Evolutionary conservation across 805 yeast species (phyloP).

Genomic region (Saccharomycopsis oosterbeekiorum): DNA sequence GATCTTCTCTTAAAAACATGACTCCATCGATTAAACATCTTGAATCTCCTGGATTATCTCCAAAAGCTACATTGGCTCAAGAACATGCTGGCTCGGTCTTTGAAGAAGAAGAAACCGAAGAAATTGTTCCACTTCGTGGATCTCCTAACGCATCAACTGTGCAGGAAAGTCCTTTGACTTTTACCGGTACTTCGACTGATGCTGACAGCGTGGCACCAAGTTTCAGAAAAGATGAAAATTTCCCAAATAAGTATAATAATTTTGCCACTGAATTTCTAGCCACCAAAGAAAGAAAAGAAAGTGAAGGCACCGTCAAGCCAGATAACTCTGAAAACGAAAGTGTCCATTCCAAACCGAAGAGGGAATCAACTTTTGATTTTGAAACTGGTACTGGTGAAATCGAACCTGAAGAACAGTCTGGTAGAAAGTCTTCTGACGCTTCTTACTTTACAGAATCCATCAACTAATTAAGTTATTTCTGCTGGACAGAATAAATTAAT

Average conservation of each 20-base stretch:
- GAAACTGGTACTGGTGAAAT: slow-evolving; percentile 13
- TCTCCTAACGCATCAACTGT: background rate
- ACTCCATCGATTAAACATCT: slow-evolving; percentile 6
- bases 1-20: slow-evolving; percentile 14
- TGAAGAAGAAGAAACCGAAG: background rate
- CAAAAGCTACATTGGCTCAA: background rate
- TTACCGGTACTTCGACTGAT: slow-evolving; percentile 17
- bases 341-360: background rate
- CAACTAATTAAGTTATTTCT: background rate
- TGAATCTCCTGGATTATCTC: background rate
- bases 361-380: slow-evolving; percentile 17
- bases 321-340: background rate
- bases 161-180: slow-evolving; percentile 14
- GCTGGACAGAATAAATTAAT: background rate
- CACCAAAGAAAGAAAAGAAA: slow-evolving; percentile 11
- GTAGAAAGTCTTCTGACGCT: slow-evolving; percentile 12
- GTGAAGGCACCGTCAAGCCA: background rate
- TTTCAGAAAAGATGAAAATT: slow-evolving; percentile 16
- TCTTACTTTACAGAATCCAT: slow-evolving; percentile 14
- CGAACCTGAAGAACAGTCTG: background rate
- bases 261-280: slow-evolving; percentile 17
- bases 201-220: slow-evolving; percentile 18
- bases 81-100: slow-evolving; percentile 1
- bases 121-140: background rate
- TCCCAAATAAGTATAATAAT: slow-evolving; percentile 17